Conservation (phyloP, 106 monocot genomes). For the Ottelia alismoides region DNA sequence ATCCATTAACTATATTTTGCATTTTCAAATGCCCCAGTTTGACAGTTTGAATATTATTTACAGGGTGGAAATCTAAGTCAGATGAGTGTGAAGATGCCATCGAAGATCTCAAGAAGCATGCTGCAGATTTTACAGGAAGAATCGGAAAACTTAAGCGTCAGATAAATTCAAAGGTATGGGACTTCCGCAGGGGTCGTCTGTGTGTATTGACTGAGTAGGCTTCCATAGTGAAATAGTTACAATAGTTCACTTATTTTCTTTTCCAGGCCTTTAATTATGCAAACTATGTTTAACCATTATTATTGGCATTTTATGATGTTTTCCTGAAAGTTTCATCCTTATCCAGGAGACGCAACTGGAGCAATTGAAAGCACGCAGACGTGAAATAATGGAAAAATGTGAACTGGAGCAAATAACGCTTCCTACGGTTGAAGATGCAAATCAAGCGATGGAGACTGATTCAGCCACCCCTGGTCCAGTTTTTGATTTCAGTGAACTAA, state of each 20-base stretch:
- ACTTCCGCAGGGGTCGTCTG: not conserved
- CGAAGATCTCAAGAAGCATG: slow-evolving; percentile 69
- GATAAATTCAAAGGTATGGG: slow-evolving; percentile 65
- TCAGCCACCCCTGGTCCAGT: slow-evolving; percentile 22
- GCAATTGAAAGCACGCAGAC: slow-evolving; percentile 50
- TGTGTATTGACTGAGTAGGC: no score
- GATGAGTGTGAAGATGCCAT: slow-evolving; percentile 74
- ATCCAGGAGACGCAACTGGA: slow-evolving; percentile 61
- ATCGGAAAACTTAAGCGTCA: slow-evolving; percentile 73
- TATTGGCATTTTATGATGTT: not conserved
- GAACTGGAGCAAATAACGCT: slow-evolving; percentile 90
- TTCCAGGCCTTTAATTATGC: not conserved
- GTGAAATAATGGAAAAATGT: slow-evolving; percentile 75
- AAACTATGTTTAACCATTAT: not conserved
- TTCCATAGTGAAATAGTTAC: not conserved
- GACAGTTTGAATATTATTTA: not conserved
- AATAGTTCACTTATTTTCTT: not conserved
- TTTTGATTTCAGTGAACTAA: slow-evolving; percentile 69
- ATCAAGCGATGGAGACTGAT: slow-evolving; percentile 81
- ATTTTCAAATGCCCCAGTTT: no score
- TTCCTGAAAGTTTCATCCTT: no score
- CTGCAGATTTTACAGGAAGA: slow-evolving; percentile 25
- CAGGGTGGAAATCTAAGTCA: slow-evolving; percentile 77
- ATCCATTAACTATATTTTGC: no score
- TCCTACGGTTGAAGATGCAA: slow-evolving; percentile 67